Conservation (phyloP, 2,329 filamentous ascomycete species). For the Trichoderma semiorbis region DNA sequence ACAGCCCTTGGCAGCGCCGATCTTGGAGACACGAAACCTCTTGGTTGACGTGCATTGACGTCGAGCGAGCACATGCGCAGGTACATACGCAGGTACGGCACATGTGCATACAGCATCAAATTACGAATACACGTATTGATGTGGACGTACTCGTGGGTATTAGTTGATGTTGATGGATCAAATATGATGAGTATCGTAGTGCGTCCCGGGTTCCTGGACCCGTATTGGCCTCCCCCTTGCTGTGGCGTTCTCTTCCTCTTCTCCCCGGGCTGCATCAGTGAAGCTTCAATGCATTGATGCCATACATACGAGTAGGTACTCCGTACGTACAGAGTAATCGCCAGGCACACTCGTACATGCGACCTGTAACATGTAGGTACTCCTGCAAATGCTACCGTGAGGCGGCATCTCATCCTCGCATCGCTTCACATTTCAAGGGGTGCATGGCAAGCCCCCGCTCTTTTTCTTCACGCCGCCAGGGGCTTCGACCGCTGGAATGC, state of each 20-base stretch:
- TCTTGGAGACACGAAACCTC: slow-evolving; percentile 3
- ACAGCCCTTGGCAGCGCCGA: slow-evolving; percentile 5
- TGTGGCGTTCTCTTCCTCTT: neutral
- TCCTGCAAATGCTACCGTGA: neutral
- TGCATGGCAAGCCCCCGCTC: neutral
- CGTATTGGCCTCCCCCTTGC: neutral
- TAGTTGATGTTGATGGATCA: neutral
- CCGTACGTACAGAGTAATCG: neutral
- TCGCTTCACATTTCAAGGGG: neutral
- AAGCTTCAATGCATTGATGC: neutral
- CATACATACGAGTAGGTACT: neutral
- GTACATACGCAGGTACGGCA: neutral
- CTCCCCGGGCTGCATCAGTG: neutral
- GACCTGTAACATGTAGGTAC: neutral
- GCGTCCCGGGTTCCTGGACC: neutral
- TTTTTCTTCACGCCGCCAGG: neutral
- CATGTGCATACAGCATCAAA: neutral
- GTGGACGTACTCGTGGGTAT: neutral
- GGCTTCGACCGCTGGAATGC: slow-evolving; percentile 8
- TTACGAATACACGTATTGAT: neutral
- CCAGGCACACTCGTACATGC: neutral
- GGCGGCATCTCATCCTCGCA: slow-evolving; percentile 2
- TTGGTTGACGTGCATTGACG: slow-evolving; percentile 12
- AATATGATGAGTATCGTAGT: neutral
- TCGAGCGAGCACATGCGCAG: neutral